A percentile compares a stretch with the other conserved stretches of the same genome.
phyloP scores from a whole-genome alignment of 2,329 filamentous ascomycete species.

The Trichoderma sp. region DNA sequence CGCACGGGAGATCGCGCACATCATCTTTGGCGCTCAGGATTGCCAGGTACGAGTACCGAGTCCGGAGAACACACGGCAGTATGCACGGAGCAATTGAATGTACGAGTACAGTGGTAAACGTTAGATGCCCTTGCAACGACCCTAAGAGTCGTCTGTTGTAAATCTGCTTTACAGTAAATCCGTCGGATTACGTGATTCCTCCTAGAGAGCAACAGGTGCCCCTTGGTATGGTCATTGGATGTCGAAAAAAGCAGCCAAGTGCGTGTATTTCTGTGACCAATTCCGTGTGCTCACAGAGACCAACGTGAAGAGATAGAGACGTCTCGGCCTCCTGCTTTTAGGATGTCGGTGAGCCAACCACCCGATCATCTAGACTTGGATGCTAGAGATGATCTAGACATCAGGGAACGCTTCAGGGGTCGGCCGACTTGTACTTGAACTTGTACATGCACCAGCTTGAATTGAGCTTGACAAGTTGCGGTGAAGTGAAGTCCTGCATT shows the following conservation, averaged over 20 bases:
- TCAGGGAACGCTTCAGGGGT: background rate
- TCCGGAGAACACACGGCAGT: background rate
- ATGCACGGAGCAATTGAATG: background rate
- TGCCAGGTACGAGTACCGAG: background rate
- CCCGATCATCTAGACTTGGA: background rate
- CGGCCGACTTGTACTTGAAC: background rate
- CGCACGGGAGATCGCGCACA: background rate
- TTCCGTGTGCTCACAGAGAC: background rate
- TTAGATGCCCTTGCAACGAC: background rate
- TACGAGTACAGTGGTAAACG: too few relatives aligned
- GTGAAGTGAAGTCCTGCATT: background rate
- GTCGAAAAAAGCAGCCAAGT: background rate
- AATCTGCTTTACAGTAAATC: background rate
- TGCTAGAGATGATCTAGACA: background rate
- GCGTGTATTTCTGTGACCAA: background rate
- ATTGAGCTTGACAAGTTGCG: conserved; percentile 1
- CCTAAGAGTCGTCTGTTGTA: background rate
- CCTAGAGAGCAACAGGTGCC: background rate
- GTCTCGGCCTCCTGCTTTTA: background rate
- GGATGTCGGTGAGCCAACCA: background rate
- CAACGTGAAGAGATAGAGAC: background rate
- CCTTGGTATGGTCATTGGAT: background rate
- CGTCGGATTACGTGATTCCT: background rate
- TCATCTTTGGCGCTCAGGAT: background rate
- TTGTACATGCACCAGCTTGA: background rate